Evolutionary conservation across 805 yeast genomes (phyloP).

Genomic region (Pichia californica): DNA sequence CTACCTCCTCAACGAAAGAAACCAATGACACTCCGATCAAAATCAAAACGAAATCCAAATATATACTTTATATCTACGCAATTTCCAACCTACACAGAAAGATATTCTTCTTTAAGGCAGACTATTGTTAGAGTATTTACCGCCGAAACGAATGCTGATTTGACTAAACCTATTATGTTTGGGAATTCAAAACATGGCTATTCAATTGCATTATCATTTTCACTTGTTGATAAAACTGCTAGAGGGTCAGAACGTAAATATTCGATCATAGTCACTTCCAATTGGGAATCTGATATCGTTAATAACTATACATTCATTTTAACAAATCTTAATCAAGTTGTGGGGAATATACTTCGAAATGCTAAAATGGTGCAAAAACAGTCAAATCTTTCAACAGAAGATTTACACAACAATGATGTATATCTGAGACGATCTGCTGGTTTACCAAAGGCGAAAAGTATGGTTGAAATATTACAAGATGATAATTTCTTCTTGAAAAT

Average conservation of each 20-base stretch:
- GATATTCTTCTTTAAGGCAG: slow-evolving; percentile 51
- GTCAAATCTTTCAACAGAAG: slow-evolving; percentile 8
- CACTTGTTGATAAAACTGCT: slow-evolving; percentile 56
- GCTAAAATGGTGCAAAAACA: slow-evolving; percentile 11
- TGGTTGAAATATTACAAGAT: slow-evolving; percentile 51
- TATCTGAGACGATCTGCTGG: slow-evolving; percentile 49
- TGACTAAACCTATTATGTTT: slow-evolving; percentile 52
- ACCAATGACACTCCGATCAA: slow-evolving; percentile 11
- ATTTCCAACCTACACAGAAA: slow-evolving; percentile 46
- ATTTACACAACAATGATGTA: slow-evolving; percentile 38
- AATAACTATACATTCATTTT: slow-evolving; percentile 48
- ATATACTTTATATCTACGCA: slow-evolving; percentile 46
- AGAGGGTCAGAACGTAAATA: slow-evolving; percentile 71
- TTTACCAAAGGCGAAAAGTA: slow-evolving; percentile 46
- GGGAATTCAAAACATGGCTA: slow-evolving; percentile 59
- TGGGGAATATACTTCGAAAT: slow-evolving; percentile 32
- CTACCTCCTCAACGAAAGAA: background rate
- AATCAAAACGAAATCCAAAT: slow-evolving; percentile 13
- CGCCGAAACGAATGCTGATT: slow-evolving; percentile 58
- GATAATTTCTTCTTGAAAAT: slow-evolving; percentile 47
- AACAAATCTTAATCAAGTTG: slow-evolving; percentile 34
- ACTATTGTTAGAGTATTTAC: slow-evolving; percentile 58
- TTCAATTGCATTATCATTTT: slow-evolving; percentile 54
- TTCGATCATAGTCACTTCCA: slow-evolving; percentile 50
- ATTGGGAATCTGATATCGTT: slow-evolving; percentile 46